Conservation (phyloP, 495 filamentous ascomycete genomes). For the Lophiostoma macrostomum region DNA sequence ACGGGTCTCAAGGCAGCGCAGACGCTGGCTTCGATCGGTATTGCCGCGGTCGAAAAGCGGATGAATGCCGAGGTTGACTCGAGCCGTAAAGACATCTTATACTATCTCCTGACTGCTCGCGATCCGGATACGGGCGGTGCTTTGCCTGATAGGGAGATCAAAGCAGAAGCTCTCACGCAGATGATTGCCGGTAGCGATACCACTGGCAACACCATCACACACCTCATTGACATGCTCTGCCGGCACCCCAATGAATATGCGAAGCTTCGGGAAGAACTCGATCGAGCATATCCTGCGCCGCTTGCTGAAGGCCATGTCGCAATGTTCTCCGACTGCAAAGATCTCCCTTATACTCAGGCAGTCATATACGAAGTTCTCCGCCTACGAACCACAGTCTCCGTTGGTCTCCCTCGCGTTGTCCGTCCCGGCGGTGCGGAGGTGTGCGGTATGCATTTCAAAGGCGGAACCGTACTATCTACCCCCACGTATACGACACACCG, state of each 20-base stretch:
- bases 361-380: conserved; percentile 13
- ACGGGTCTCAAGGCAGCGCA: conserved; percentile 7
- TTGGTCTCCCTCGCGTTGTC: conserved; percentile 15
- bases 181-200: conserved; percentile 25
- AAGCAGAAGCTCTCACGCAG: conserved; percentile 20
- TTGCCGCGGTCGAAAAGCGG: conserved; percentile 3
- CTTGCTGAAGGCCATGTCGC: not conserved
- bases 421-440: conserved; percentile 10
- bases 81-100: conserved; percentile 13
- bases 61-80: not conserved
- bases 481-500: conserved; percentile 1
- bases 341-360: conserved; percentile 5
- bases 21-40: conserved; percentile 11
- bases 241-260: not conserved
- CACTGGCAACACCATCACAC: conserved; percentile 19
- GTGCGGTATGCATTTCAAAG: conserved; percentile 7
- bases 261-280: conserved; percentile 4
- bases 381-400: conserved; percentile 18
- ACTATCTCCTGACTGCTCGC: conserved; percentile 17
- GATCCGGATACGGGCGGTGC: conserved; percentile 18
- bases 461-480: conserved; percentile 12
- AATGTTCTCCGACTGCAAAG: not conserved
- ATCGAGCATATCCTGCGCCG: not conserved
- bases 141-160: conserved; percentile 11
- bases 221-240: conserved; percentile 19